Evolutionary conservation across 495 filamentous ascomycete species (phyloP).

Genomic region (Lichina pygmaea): DNA sequence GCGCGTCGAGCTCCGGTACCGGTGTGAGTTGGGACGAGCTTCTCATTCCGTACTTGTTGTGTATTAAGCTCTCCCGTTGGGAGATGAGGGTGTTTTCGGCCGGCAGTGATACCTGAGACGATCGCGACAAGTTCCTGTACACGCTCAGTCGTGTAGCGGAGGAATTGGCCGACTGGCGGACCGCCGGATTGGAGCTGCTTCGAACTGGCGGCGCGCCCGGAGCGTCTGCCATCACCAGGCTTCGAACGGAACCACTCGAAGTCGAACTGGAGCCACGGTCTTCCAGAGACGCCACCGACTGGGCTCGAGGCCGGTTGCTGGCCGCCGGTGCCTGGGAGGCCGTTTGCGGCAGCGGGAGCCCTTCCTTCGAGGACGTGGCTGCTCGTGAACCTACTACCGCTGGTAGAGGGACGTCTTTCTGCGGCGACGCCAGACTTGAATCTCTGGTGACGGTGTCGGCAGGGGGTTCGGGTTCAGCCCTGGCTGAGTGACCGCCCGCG

Average conservation of each 20-base stretch:
- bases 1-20: conserved; percentile 11
- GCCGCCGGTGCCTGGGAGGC: background rate
- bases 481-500: too few relatives aligned
- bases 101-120: background rate
- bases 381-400: too few relatives aligned
- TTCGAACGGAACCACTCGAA: background rate
- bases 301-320: background rate
- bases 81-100: conserved; percentile 27
- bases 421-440: too few relatives aligned
- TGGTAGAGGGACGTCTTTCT: too few relatives aligned
- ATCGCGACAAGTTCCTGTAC: background rate
- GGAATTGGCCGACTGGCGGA: conserved; percentile 3
- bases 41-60: conserved; percentile 17
- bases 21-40: conserved; percentile 5
- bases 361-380: too few relatives aligned
- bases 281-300: conserved; percentile 10
- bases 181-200: conserved; percentile 17
- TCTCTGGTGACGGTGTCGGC: too few relatives aligned
- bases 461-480: too few relatives aligned
- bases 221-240: background rate
- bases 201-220: conserved; percentile 7
- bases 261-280: conserved; percentile 3
- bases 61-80: conserved; percentile 30
- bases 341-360: too few relatives aligned
- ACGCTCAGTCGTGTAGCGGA: conserved; percentile 14